Evolutionary conservation across 2,329 filamentous ascomycete species (phyloP).

Genomic region (Phaeomoniella chlamydospora): DNA sequence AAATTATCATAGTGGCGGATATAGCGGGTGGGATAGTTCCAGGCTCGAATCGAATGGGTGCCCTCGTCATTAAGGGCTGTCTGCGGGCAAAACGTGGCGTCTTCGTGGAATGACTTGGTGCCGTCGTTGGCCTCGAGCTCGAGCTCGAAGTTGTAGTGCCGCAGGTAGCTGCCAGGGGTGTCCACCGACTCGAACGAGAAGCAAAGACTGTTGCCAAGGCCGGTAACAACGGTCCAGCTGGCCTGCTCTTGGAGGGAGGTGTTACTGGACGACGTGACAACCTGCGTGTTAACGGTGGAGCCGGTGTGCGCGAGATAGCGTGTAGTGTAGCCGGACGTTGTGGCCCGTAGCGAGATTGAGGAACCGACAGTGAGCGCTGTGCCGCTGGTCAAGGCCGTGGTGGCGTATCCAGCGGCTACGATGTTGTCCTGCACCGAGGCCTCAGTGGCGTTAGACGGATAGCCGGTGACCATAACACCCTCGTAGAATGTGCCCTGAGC

Average conservation of each 20-base stretch:
- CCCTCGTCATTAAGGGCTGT: conserved; percentile 36
- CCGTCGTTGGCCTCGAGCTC: conserved; percentile 36
- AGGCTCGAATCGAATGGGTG: conserved; percentile 38
- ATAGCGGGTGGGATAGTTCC: conserved; percentile 46
- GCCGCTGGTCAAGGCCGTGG: conserved; percentile 33
- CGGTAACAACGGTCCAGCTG: conserved; percentile 39
- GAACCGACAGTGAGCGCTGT: conserved; percentile 31
- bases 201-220: conserved; percentile 42
- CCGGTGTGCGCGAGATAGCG: conserved; percentile 41
- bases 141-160: conserved; percentile 41
- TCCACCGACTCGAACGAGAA: conserved; percentile 48
- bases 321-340: conserved; percentile 38
- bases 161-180: conserved; percentile 42
- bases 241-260: conserved; percentile 35
- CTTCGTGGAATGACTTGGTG: conserved; percentile 42
- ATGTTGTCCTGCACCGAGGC: conserved; percentile 45
- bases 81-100: conserved; percentile 49
- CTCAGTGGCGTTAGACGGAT: conserved; percentile 45
- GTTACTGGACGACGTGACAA: conserved; percentile 35
- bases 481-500: conserved; percentile 52
- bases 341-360: conserved; percentile 39
- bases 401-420: conserved; percentile 42
- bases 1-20: conserved; percentile 38
- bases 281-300: conserved; percentile 37
- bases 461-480: conserved; percentile 49